A percentile compares a stretch with the other conserved stretches of the same genome.
Evolutionary conservation across 169 alveolate genomes (phyloP).

Genomic region (Eimeria falciformis): DNA sequence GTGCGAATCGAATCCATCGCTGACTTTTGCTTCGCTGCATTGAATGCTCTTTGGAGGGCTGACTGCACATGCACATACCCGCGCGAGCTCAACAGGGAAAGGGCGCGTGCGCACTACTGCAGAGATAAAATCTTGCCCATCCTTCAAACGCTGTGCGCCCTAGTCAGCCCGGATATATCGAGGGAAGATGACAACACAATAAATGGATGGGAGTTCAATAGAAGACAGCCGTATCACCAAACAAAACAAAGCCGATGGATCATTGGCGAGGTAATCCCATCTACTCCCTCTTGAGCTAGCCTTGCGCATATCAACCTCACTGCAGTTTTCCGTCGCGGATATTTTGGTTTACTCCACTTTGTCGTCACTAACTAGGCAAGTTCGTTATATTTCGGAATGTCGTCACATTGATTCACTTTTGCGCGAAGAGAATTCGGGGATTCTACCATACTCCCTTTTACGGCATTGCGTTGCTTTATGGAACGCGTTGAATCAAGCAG

Average conservation of each 20-base stretch:
- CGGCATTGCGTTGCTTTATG: background rate
- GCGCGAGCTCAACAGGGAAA: background rate
- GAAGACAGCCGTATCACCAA: no score
- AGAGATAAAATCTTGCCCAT: background rate
- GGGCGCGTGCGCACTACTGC: constrained; percentile 14
- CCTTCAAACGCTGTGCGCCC: background rate
- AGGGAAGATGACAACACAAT: background rate
- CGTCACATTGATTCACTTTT: background rate
- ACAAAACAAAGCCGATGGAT: background rate
- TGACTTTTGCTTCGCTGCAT: background rate
- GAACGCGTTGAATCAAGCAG: background rate
- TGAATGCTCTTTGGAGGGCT: background rate
- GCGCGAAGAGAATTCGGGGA: background rate
- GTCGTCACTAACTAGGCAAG: background rate
- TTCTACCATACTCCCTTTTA: background rate
- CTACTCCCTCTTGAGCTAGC: background rate
- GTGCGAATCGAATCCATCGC: background rate
- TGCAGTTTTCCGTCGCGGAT: background rate
- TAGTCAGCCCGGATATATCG: background rate
- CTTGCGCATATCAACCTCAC: background rate
- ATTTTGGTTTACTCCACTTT: background rate
- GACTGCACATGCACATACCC: background rate
- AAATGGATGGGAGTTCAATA: no score
- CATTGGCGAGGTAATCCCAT: background rate
- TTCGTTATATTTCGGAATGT: background rate